Evolutionary conservation across 192 early-diverging fungal genomes (phyloP).

Genomic region (Gigaspora rosea): DNA sequence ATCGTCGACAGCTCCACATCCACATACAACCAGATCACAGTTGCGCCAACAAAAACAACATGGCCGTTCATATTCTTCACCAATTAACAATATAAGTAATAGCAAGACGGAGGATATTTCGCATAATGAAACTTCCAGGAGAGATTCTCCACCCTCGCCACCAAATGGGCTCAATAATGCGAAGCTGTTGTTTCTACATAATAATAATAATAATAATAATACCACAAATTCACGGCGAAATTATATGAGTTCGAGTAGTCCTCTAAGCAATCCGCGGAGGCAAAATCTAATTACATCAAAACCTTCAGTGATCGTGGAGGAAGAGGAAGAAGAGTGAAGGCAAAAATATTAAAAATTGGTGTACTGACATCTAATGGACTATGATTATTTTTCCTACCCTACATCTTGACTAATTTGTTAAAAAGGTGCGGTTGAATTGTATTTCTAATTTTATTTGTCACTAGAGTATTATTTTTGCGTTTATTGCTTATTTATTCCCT

Average conservation of each 20-base stretch:
- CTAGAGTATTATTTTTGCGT: no score
- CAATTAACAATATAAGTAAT: background rate
- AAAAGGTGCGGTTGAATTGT: background rate
- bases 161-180: constrained; percentile 2
- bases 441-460: background rate
- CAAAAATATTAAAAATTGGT: background rate
- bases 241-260: background rate
- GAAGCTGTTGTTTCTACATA: background rate
- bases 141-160: background rate
- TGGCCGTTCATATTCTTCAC: background rate
- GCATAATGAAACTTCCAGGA: background rate
- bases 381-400: background rate
- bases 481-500: no score
- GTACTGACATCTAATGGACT: constrained; percentile 9
- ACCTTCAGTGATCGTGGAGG: background rate
- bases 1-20: background rate
- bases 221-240: background rate
- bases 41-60: background rate
- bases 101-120: background rate
- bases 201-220: background rate
- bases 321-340: background rate
- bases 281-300: background rate
- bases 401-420: background rate
- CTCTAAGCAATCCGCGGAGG: background rate
- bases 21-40: background rate